These are phyloP conservation scores for Pseudofabraea citricarpa DNA, from an alignment of 2,329 filamentous ascomycete genomes.

Conservation along the genomic window DNA sequence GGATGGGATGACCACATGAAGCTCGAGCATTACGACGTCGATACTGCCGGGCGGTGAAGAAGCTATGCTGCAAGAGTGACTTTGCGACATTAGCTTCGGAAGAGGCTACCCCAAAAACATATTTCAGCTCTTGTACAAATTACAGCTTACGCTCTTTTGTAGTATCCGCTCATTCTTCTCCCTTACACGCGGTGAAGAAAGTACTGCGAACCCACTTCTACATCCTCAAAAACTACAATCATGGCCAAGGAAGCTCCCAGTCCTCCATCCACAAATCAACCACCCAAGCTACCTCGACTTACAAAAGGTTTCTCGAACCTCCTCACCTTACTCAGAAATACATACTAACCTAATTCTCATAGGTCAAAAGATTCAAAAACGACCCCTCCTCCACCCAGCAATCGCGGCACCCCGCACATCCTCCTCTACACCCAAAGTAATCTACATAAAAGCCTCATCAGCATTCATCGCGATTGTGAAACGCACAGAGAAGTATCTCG, in stretches of 20 bases:
- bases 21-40: too few species aligned
- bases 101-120: too few species aligned
- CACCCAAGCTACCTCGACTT: constrained; percentile 13
- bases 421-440: constrained; percentile 18
- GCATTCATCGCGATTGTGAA: constrained; percentile 26
- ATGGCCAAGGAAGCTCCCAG: constrained; percentile 15
- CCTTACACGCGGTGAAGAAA: too few species aligned
- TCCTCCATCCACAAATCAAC: neutral
- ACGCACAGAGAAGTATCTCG: constrained; percentile 23
- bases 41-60: constrained; percentile 10
- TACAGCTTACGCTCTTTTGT: too few species aligned
- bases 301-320: constrained; percentile 8
- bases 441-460: constrained; percentile 24
- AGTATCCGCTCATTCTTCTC: too few species aligned
- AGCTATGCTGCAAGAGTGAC: too few species aligned
- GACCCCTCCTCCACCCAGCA: constrained; percentile 27
- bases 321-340: constrained; percentile 34
- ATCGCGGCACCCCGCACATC: constrained; percentile 17
- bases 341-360: constrained; percentile 3
- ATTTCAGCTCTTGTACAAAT: too few species aligned
- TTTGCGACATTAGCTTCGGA: too few species aligned
- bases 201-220: too few species aligned
- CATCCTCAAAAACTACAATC: neutral
- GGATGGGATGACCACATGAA: too few species aligned
- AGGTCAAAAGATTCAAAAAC: constrained; percentile 27